Conservation (phyloP, 306 rosid genomes). For the Glycine latifolia region DNA sequence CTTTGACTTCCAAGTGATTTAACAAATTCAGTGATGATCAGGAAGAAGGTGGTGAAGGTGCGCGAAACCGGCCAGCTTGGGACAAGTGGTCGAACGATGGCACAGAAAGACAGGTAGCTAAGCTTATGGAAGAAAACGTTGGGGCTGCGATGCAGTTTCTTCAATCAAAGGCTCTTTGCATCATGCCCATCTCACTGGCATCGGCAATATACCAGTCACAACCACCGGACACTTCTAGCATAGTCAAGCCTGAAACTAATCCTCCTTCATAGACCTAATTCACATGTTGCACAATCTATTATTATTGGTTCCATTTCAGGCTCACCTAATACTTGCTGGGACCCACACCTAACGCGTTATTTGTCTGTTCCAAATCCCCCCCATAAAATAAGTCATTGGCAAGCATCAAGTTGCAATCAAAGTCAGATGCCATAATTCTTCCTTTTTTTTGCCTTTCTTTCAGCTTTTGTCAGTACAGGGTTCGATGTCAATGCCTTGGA, state of each 20-base stretch:
- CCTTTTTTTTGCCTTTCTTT: constrained; percentile 64
- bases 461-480: constrained; percentile 73
- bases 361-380: constrained; percentile 65
- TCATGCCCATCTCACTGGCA: constrained; percentile 96
- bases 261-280: constrained; percentile 74
- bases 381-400: constrained; percentile 58
- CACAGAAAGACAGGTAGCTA: constrained; percentile 89
- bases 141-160: constrained; percentile 97
- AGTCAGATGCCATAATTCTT: constrained; percentile 88
- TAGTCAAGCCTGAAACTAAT: constrained; percentile 85
- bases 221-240: constrained; percentile 76
- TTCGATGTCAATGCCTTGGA: constrained; percentile 79
- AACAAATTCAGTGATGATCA: constrained; percentile 36
- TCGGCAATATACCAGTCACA: constrained; percentile 94
- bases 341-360: constrained; percentile 51
- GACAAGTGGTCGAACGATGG: constrained; percentile 96
- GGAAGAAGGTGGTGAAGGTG: constrained; percentile 92
- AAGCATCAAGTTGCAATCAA: constrained; percentile 82
- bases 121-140: constrained; percentile 97
- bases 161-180: constrained; percentile 94
- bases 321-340: constrained; percentile 62
- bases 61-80: constrained; percentile 89
- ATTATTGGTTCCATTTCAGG: constrained; percentile 46
- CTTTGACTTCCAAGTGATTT: neutral
- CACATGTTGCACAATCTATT: constrained; percentile 44